phyloP scores from a whole-genome alignment of 306 rosid species.

The Acacia confusa region DNA sequence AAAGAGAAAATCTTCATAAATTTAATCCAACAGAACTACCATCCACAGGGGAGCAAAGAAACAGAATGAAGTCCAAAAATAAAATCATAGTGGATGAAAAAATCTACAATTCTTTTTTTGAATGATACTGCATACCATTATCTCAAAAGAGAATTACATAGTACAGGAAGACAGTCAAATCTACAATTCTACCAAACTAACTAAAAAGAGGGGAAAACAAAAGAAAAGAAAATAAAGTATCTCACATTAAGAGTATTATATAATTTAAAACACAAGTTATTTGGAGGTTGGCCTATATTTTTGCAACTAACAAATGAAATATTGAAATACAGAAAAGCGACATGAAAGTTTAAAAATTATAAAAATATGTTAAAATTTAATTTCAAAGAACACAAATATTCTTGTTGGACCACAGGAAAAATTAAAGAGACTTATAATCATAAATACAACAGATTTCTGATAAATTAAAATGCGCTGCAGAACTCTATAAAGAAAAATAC shows the following conservation, averaged over 20 bases:
- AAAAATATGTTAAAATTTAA: not conserved
- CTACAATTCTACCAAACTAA: not conserved
- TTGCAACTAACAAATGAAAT: not conserved
- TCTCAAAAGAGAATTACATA: too few species aligned
- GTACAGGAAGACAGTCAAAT: not conserved
- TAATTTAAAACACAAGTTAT: too few species aligned
- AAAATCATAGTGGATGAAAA: not conserved
- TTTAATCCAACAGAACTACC: not conserved
- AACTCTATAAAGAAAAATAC: not conserved
- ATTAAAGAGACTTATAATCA: not conserved
- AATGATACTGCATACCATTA: too few species aligned
- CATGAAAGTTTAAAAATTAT: not conserved
- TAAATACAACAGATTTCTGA: not conserved
- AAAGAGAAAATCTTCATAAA: not conserved
- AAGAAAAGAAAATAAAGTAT: not conserved
- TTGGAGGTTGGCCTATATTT: not conserved
- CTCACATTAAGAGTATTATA: not conserved
- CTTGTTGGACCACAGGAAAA: not conserved
- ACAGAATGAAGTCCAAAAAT: not conserved
- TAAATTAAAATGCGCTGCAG: not conserved
- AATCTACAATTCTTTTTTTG: not conserved
- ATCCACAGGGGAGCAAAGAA: not conserved
- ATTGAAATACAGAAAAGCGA: not conserved
- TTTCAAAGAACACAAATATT: not conserved
- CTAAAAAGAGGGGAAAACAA: not conserved